These are phyloP conservation scores for Magnusiomyces clavatus DNA, from an alignment of 1,139 yeast genomes.

Conservation along the genomic window DNA sequence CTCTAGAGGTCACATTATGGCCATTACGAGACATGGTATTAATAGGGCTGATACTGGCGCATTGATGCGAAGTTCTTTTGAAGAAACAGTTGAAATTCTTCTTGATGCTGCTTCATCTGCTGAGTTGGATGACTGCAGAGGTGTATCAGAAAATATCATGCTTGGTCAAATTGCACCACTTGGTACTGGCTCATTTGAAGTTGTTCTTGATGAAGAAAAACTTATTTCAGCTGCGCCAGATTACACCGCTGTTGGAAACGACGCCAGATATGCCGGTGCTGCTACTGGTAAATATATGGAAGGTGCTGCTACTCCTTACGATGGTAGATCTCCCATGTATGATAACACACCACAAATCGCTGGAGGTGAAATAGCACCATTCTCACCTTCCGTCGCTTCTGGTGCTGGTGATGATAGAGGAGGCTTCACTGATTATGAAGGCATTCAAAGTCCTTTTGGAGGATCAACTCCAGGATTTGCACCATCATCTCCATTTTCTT, in stretches of 20 bases:
- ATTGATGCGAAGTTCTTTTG: constrained; percentile 97
- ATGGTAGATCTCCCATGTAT: constrained; percentile 63
- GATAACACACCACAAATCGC: constrained; percentile 62
- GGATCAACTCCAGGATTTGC: constrained; percentile 44
- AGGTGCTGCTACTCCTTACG: constrained; percentile 95
- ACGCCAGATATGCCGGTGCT: constrained; percentile 6
- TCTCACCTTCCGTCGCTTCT: constrained; percentile 90
- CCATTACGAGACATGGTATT: constrained; percentile 99
- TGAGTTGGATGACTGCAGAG: constrained; percentile 95
- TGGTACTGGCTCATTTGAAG: constrained; percentile 98
- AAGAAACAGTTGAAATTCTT: constrained; percentile 95
- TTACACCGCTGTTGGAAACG: constrained; percentile 24
- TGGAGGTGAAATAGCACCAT: constrained; percentile 56
- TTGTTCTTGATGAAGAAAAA: constrained; percentile 87
- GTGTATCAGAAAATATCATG: constrained; percentile 96
- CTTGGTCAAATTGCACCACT: constrained; percentile 98
- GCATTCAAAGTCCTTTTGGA: constrained; percentile 38
- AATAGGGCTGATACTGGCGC: constrained; percentile 99
- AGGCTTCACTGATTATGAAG: constrained; percentile 88
- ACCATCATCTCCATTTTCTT: constrained; percentile 52
- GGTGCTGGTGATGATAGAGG: constrained; percentile 78
- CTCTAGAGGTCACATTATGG: constrained; percentile 96
- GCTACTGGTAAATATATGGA: constrained; percentile 32
- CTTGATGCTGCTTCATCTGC: constrained; percentile 98
- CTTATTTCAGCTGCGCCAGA: constrained; percentile 60